phyloP scores from a whole-genome alignment of 441 rosid species.

The Brassica balearica region DNA sequence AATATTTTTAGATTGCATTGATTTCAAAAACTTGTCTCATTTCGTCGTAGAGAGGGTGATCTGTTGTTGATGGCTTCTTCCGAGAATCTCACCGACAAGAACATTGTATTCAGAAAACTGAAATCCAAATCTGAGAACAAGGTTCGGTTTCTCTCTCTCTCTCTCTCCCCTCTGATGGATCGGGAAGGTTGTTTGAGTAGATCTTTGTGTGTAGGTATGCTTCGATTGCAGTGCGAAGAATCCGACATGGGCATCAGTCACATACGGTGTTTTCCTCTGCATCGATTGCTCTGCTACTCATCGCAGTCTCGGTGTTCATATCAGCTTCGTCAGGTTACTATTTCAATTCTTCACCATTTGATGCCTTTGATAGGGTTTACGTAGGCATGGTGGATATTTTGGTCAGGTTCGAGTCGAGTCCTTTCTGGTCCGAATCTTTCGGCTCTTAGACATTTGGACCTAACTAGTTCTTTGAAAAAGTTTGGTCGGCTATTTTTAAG shows the following conservation, averaged over 20 bases:
- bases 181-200: slow-evolving; percentile 14
- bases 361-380: no score
- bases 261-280: slow-evolving; percentile 95
- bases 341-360: background rate
- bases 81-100: slow-evolving; percentile 68
- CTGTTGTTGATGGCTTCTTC: slow-evolving; percentile 59
- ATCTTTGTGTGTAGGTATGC: slow-evolving; percentile 65
- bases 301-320: slow-evolving; percentile 93
- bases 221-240: slow-evolving; percentile 98
- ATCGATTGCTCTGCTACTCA: slow-evolving; percentile 93
- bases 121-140: slow-evolving; percentile 92
- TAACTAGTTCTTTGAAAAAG: no score
- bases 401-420: no score
- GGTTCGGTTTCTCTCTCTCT: slow-evolving; percentile 47
- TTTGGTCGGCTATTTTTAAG: no score
- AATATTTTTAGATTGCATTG: no score
- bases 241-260: slow-evolving; percentile 98
- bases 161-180: slow-evolving; percentile 27
- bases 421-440: no score
- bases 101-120: slow-evolving; percentile 76
- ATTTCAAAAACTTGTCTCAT: background rate
- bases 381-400: no score
- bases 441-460: no score
- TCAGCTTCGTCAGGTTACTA: slow-evolving; percentile 88
- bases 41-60: no score